phyloP scores from a whole-genome alignment of 768 basidiomycete species.

The Leucocoprinus sp. region DNA sequence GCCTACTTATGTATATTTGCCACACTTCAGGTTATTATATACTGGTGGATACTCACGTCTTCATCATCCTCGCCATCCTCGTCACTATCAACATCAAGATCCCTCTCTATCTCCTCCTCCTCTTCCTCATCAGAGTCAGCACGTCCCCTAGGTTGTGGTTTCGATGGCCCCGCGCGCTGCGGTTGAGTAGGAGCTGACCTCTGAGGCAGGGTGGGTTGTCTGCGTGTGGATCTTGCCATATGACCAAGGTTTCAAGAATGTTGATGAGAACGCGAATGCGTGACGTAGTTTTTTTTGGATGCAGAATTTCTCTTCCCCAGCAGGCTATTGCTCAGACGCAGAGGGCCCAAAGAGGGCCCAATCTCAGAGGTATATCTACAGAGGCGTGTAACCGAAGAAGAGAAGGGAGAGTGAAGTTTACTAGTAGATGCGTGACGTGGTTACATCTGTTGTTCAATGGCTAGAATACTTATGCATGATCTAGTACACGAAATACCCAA shows the following conservation, averaged over 20 bases:
- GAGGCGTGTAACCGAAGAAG: no score
- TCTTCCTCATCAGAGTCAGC: constrained; percentile 10
- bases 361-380: no score
- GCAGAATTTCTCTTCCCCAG: no score
- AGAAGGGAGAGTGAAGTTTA: no score
- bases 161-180: constrained; percentile 10
- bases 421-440: no score
- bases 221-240: constrained; percentile 10
- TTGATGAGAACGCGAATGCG: constrained; percentile 7
- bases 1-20: constrained; percentile 34
- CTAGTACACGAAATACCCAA: background rate
- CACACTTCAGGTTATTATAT: background rate
- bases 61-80: constrained; percentile 1
- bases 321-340: no score
- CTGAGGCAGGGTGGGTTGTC: constrained; percentile 6
- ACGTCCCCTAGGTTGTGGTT: constrained; percentile 3
- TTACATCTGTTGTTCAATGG: no score
- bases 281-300: no score
- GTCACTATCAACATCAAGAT: constrained; percentile 3
- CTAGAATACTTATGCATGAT: background rate
- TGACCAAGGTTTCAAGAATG: background rate
- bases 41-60: background rate
- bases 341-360: no score
- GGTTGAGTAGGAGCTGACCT: constrained; percentile 2
- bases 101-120: constrained; percentile 3